A percentile compares a stretch with the other conserved stretches of the same genome.
These are phyloP conservation scores for Ambrosiella xylebori DNA, from an alignment of 2,329 filamentous ascomycete species.

Conservation along the genomic window DNA sequence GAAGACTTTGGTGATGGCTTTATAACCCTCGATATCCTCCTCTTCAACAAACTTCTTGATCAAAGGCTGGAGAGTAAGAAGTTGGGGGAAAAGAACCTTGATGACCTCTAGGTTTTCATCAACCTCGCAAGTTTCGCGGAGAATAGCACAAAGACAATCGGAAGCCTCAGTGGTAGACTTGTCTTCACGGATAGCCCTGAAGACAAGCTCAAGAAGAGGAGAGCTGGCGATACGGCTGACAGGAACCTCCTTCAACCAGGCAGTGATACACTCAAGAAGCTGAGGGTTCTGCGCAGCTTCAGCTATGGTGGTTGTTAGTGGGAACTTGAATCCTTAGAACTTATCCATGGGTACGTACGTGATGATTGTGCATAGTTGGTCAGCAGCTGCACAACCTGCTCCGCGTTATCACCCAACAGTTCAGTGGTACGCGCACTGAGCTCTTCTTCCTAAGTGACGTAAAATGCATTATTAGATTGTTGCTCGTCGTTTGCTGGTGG, in stretches of 20 bases:
- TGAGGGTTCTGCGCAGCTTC: constrained; percentile 71
- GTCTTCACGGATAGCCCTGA: constrained; percentile 60
- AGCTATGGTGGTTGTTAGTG: constrained; percentile 26
- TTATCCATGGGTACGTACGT: constrained; percentile 34
- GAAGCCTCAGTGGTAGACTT: constrained; percentile 71
- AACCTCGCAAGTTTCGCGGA: constrained; percentile 81
- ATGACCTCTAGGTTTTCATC: constrained; percentile 78
- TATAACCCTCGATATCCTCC: constrained; percentile 73
- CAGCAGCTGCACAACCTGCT: constrained; percentile 71
- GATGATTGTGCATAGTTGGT: constrained; percentile 87
- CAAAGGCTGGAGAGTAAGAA: constrained; percentile 60
- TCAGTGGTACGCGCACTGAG: constrained; percentile 71
- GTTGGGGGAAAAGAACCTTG: constrained; percentile 61
- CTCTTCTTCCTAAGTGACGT: constrained; percentile 73
- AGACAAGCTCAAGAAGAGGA: constrained; percentile 63
- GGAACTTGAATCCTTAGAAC: neutral
- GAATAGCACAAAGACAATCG: constrained; percentile 82
- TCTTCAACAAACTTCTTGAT: constrained; percentile 58
- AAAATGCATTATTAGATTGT: constrained; percentile 25
- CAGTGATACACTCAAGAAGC: constrained; percentile 86
- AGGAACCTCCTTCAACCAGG: constrained; percentile 88
- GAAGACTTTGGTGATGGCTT: constrained; percentile 77
- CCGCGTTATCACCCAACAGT: constrained; percentile 76
- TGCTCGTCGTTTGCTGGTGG: constrained; percentile 16
- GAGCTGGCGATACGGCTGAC: constrained; percentile 70